These are phyloP conservation scores for Artemisia annua DNA, from an alignment of 129 eudicot genomes.

Conservation along the genomic window DNA sequence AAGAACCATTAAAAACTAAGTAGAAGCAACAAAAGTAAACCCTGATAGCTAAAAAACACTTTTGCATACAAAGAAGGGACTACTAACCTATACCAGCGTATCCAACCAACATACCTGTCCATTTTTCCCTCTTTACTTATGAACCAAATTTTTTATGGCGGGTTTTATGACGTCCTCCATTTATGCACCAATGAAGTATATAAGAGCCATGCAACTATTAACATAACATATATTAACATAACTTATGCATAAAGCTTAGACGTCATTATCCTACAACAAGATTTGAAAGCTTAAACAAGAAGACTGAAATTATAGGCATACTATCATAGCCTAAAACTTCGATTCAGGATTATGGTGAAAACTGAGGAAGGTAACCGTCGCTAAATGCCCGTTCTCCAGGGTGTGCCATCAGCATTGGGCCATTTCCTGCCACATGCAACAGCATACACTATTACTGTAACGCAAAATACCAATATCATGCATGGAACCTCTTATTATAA, in stretches of 20 bases:
- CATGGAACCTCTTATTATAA: too few relatives aligned
- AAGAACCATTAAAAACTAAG: too few relatives aligned
- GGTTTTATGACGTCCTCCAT: background rate
- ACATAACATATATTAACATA: conserved; percentile 8
- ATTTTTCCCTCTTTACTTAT: background rate
- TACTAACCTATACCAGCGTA: background rate
- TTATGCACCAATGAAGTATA: background rate
- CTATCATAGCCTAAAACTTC: conserved; percentile 1
- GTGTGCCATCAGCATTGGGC: conserved; percentile 40
- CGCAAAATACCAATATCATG: too few relatives aligned
- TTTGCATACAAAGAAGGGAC: background rate
- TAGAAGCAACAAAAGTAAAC: too few relatives aligned
- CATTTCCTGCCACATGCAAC: conserved; percentile 42
- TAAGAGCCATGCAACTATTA: background rate
- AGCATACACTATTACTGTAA: conserved; percentile 2
- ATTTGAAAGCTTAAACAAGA: conserved; percentile 15
- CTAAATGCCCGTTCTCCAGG: conserved; percentile 59
- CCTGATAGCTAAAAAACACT: too few relatives aligned
- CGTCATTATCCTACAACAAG: conserved; percentile 27
- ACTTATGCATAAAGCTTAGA: conserved; percentile 21
- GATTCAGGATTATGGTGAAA: conserved; percentile 40
- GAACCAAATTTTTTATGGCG: background rate
- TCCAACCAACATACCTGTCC: background rate
- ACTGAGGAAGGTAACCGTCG: conserved; percentile 51
- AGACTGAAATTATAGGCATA: background rate